Percentiles rank a stretch among this genome's conserved stretches.
Evolutionary conservation across 495 filamentous ascomycete genomes (phyloP).

Genomic region (Annulohypoxylon maeteangense): DNA sequence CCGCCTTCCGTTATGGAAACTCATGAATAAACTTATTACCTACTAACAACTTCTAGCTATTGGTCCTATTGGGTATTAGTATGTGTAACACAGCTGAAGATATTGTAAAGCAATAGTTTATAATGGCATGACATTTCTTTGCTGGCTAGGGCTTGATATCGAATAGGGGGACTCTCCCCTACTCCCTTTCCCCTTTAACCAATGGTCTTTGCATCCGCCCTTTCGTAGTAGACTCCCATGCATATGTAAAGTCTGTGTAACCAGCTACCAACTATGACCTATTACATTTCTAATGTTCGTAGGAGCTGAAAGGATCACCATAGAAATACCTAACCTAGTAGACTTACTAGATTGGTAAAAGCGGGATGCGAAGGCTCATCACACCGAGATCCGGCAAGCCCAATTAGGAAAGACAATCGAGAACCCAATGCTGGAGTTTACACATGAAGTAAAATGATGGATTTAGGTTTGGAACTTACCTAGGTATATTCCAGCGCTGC

Average conservation of each 20-base stretch:
- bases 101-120: not conserved
- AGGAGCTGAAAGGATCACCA: not conserved
- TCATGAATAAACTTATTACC: not conserved
- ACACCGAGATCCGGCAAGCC: not conserved
- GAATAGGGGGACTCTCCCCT: not conserved
- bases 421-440: not conserved
- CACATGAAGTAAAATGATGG: not conserved
- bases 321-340: not conserved
- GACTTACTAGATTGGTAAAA: not conserved
- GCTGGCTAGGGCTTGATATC: not conserved
- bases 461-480: not conserved
- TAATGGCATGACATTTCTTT: not conserved
- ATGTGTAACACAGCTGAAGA: not conserved
- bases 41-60: not conserved
- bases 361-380: not conserved
- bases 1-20: not conserved
- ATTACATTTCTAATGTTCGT: not conserved
- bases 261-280: not conserved
- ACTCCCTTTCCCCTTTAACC: not conserved
- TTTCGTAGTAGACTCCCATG: not conserved
- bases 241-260: not conserved
- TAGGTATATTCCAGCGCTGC: not conserved
- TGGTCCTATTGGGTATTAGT: not conserved
- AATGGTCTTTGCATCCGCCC: not conserved
- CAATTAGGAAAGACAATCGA: not conserved